A percentile compares a stretch with the other conserved stretches of the same genome.
Evolutionary conservation across 768 basidiomycete genomes (phyloP).

Genomic region (Boletellus ananiceps): DNA sequence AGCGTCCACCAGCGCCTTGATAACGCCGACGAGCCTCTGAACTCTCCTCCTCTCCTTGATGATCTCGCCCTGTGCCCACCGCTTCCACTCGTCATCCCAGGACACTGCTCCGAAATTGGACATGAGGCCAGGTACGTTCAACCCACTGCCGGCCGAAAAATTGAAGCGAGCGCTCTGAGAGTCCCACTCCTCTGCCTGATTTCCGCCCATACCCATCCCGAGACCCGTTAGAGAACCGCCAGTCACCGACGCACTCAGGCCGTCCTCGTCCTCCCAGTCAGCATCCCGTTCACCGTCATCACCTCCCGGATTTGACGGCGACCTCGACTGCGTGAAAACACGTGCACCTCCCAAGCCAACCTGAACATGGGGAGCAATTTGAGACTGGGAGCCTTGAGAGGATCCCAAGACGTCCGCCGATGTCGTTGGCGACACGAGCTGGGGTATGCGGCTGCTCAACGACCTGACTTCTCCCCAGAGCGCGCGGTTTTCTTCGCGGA

Average conservation of each 20-base stretch:
- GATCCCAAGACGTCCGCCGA: conserved; percentile 9
- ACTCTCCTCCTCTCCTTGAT: conserved; percentile 57
- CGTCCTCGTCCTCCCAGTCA: conserved; percentile 30
- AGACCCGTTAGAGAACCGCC: conserved; percentile 11
- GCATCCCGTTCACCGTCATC: conserved; percentile 25
- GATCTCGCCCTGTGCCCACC: conserved; percentile 36
- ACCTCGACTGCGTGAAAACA: conserved; percentile 22
- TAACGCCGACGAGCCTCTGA: conserved; percentile 54
- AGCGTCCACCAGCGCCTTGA: conserved; percentile 60
- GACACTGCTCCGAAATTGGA: conserved; percentile 7
- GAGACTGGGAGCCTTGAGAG: conserved; percentile 8
- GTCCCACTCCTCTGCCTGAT: conserved; percentile 26
- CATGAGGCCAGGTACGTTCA: conserved; percentile 11
- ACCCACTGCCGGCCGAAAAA: conserved; percentile 8
- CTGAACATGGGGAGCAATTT: conserved; percentile 6
- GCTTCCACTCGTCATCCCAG: conserved; percentile 25
- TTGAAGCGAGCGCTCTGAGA: conserved; percentile 14
- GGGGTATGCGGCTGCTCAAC: conserved; percentile 22
- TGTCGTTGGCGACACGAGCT: conserved; percentile 3
- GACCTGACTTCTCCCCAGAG: conserved; percentile 41
- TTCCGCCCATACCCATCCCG: conserved; percentile 8
- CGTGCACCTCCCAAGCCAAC: conserved; percentile 14
- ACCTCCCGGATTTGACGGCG: conserved; percentile 25
- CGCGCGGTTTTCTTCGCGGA: conserved; percentile 68
- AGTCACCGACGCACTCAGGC: conserved; percentile 4